Percentiles rank a stretch among this genome's conserved stretches.
Conservation (phyloP, 2,329 filamentous ascomycete genomes). For the Stagonosporopsis cucurbitacearum region DNA sequence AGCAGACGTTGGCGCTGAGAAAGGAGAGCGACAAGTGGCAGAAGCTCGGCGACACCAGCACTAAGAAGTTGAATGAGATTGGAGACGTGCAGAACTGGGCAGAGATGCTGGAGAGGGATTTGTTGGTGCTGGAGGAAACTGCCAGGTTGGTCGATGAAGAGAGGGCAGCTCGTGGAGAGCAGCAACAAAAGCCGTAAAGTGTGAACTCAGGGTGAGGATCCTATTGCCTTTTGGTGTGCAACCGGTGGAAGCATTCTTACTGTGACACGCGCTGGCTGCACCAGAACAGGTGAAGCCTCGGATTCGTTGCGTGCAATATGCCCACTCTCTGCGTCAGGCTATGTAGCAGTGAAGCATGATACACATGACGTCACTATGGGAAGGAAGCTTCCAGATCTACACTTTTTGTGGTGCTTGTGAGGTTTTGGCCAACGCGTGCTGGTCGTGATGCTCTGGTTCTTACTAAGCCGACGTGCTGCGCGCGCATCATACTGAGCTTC, state of each 20-base stretch:
- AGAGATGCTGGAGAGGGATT: conserved; percentile 69
- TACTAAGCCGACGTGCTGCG: conserved; percentile 19
- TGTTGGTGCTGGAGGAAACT: conserved; percentile 52
- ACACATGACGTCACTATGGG: conserved; percentile 9
- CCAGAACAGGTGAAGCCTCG: not conserved
- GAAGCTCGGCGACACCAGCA: conserved; percentile 67
- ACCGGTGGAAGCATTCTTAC: too few relatives aligned
- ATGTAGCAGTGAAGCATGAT: not conserved
- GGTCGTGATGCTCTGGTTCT: conserved; percentile 16
- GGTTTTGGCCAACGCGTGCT: conserved; percentile 12
- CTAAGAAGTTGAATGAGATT: conserved; percentile 74
- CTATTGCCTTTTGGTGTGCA: too few relatives aligned
- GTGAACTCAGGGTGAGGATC: conserved; percentile 27
- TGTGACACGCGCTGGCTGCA: not conserved
- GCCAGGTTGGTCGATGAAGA: conserved; percentile 44
- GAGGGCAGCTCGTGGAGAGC: conserved; percentile 15
- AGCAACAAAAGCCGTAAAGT: not conserved
- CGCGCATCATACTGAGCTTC: conserved; percentile 19
- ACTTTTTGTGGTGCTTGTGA: conserved; percentile 1
- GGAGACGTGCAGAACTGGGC: conserved; percentile 88
- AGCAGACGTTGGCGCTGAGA: conserved; percentile 65
- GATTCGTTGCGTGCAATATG: not conserved
- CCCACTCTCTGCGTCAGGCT: not conserved
- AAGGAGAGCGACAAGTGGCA: conserved; percentile 71
- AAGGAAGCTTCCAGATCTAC: conserved; percentile 11